These are phyloP conservation scores for Ogataea parapolymorpha DNA, from an alignment of 805 yeast genomes.

Conservation along the genomic window DNA sequence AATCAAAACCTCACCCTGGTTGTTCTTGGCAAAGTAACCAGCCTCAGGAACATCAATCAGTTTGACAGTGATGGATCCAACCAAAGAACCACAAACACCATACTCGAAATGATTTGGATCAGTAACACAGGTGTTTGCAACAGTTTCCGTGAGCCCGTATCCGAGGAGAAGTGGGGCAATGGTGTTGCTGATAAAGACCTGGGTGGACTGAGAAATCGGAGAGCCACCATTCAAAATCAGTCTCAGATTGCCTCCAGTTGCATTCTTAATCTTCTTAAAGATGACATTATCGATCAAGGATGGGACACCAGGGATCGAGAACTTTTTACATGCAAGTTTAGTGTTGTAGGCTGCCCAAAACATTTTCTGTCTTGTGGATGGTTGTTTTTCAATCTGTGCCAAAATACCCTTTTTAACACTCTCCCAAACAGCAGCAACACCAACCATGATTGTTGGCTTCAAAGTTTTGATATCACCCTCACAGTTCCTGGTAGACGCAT, in stretches of 20 bases:
- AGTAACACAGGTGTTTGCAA: conserved; percentile 78
- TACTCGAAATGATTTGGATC: conserved; percentile 63
- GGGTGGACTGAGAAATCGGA: conserved; percentile 78
- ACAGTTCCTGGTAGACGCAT: conserved; percentile 77
- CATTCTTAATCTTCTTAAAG: conserved; percentile 85
- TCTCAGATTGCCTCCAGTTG: conserved; percentile 89
- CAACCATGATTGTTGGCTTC: conserved; percentile 93
- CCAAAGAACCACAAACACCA: conserved; percentile 79
- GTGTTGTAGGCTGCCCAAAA: conserved; percentile 88
- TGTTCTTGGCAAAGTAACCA: conserved; percentile 83
- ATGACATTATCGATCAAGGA: conserved; percentile 64
- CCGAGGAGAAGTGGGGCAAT: conserved; percentile 89
- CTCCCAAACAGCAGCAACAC: conserved; percentile 99
- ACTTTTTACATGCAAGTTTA: conserved; percentile 59
- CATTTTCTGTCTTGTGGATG: conserved; percentile 65
- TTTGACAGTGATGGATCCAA: conserved; percentile 82
- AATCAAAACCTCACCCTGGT: conserved; percentile 90
- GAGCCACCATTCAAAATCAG: conserved; percentile 88
- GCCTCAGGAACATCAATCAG: conserved; percentile 88
- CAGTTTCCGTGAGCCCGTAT: conserved; percentile 95
- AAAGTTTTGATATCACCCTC: conserved; percentile 83
- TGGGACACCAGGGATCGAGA: conserved; percentile 77
- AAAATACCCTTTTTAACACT: conserved; percentile 88
- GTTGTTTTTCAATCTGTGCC: conserved; percentile 64
- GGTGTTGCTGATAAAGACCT: conserved; percentile 69